A percentile compares a stretch with the other conserved stretches of the same genome.
phyloP scores from a whole-genome alignment of 257 asterid species.

The Henckelia pumila region DNA sequence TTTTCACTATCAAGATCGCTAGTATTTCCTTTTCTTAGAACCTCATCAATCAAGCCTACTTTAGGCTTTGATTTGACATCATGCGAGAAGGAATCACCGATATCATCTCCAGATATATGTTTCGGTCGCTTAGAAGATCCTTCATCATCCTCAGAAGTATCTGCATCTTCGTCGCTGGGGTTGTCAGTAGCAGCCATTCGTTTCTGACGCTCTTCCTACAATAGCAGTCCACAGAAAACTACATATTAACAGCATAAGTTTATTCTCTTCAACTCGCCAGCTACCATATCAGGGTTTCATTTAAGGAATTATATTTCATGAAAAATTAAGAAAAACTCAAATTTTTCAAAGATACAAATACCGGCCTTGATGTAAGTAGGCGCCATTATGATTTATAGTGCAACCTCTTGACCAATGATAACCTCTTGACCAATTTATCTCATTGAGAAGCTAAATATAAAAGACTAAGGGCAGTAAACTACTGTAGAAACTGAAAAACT shows the following conservation, averaged over 20 bases:
- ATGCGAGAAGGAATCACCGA: slow-evolving; percentile 71
- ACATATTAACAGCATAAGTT: slow-evolving; percentile 13
- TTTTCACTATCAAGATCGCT: slow-evolving; percentile 40
- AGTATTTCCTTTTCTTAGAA: slow-evolving; percentile 39
- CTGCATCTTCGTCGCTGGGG: slow-evolving; percentile 60
- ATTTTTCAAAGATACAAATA: not conserved
- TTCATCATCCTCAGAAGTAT: slow-evolving; percentile 48
- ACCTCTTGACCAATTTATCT: not conserved
- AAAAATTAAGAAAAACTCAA: not conserved
- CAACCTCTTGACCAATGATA: not conserved
- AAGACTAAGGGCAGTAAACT: not conserved
- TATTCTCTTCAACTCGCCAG: slow-evolving; percentile 10
- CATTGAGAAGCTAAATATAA: not conserved
- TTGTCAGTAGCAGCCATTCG: slow-evolving; percentile 76
- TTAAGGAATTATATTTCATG: not conserved
- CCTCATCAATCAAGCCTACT: slow-evolving; percentile 60
- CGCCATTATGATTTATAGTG: not conserved
- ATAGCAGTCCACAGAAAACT: slow-evolving; percentile 21
- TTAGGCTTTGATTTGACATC: slow-evolving; percentile 42
- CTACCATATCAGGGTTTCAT: not conserved
- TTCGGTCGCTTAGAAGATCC: slow-evolving; percentile 35
- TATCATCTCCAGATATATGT: slow-evolving; percentile 90
- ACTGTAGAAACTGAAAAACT: not conserved
- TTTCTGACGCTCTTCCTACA: slow-evolving; percentile 85
- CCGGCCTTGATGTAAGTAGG: not conserved